Evolutionary conservation across 2,329 filamentous ascomycete genomes (phyloP).

Genomic region (Exserohilum rostratum): DNA sequence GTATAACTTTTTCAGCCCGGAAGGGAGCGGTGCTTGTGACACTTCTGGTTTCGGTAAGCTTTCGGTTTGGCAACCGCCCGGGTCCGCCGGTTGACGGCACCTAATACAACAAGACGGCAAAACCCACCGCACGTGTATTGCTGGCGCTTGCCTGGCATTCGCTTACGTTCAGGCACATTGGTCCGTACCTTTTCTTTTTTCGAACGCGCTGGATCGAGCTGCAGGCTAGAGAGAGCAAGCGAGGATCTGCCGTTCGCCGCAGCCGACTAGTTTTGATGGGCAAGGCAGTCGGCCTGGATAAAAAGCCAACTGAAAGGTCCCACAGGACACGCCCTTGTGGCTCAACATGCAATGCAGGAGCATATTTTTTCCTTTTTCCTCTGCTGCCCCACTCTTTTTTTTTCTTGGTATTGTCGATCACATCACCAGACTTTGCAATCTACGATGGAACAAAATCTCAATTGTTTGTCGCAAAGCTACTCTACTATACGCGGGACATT

Average conservation of each 20-base stretch:
- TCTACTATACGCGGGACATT: not conserved
- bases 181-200: conserved; percentile 9
- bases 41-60: conserved; percentile 11
- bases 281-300: conserved; percentile 6
- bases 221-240: not conserved
- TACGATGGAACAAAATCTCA: too few relatives aligned
- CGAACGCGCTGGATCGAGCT: conserved; percentile 3
- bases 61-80: conserved; percentile 22
- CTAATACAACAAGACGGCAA: not conserved
- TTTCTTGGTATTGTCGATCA: not conserved
- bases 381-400: not conserved
- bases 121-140: not conserved
- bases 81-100: conserved; percentile 12
- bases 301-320: not conserved
- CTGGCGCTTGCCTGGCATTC: not conserved
- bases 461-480: not conserved
- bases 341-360: not conserved
- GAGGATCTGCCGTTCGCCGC: conserved; percentile 2
- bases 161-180: conserved; percentile 5
- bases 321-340: not conserved
- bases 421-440: not conserved
- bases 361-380: not conserved
- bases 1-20: conserved; percentile 13
- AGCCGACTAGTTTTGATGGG: conserved; percentile 8
- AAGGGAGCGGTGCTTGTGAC: conserved; percentile 14